Evolutionary conservation across 306 rosid genomes (phyloP), one percentile per base, ranked within the genome.

Genomic region (Cicer judaicum): DNA sequence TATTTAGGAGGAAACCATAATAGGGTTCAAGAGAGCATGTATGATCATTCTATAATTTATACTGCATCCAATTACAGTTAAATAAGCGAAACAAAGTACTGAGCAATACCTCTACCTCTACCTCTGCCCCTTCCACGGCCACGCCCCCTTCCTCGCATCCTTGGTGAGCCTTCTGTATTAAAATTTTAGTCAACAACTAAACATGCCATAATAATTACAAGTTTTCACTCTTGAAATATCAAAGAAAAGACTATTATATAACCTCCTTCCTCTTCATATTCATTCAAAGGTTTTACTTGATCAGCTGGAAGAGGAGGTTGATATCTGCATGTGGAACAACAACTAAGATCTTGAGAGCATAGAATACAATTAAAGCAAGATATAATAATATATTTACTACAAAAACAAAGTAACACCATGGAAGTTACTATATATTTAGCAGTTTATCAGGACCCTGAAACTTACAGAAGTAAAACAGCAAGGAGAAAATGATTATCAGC

Each of bases 201-300:
- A 43, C 47, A 42, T 10, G 7, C 49, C 10, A 64, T 13, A 34
- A 40, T 24, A 75, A 29, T 10, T 63, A 66, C 49, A 79, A 18
- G 19, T 40, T 24, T 65, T 55, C 60, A 34, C 75, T 68, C 7
- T 67, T 48, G 29, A 73, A 47, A 66, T 40, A 24, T 24, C 34
- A 62, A 68, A 50, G 47, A 78, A 56, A 68, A 60, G 10, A 15
- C 13, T 14, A 61, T 75, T 2, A 68, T 15, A 15, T 84, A 75
- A 89, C 98, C 98, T 86, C 93, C 92, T 53, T 89, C 92, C 73
- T 90, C 93, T 48, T 86, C 93, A 43, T 87, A 86, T 74, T 86
- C 93, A 78, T 85, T 90, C 64, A 84, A 83, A 15, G 90, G 98
- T 85, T 85, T 93, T 76, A 91, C 97, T 86, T 89, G 93, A 78